Base-by-base conservation (phyloP, 2,329 filamentous ascomycete species). In the Dactylellina sp. region DNA sequence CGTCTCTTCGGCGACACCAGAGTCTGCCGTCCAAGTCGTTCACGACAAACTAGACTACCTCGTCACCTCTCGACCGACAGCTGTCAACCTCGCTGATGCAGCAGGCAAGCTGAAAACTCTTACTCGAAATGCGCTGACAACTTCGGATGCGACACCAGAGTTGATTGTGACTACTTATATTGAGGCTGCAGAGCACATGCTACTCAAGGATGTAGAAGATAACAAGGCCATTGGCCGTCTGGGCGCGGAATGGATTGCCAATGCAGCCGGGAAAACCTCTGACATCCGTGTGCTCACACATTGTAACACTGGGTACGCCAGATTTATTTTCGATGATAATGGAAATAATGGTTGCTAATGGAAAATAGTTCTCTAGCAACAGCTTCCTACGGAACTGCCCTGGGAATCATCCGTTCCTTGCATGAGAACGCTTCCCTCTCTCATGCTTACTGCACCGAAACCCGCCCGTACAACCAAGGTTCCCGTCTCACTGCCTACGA, bases 401-500 rank as follows among this genome's bases (percentile, higher is more conserved):
- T 99, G 1, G 95, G 95, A 20, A 95, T 99, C 56, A 93, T 99
- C 77, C 91, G 95, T 66, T 92, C 91, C 2, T 85, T 99, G 3
- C 87, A 91, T 79, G 82, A 86, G 11, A 85, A 85, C 64, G 84
- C 85, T 3, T 84, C 87, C 5, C 85, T 99, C 22, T 85, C 88
- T 75, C 93, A 93, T 79, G 94, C 93, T 40, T 99, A 92, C 84
- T 99, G 94, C 84, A 97, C 94, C 53, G 95, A 99, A 83, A 99
- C 95, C 1, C 87, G 95, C 35, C 95, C 95, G 0, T 99, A 99
- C 83, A 99, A 99, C 83, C 95, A 99, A 83, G 95, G 95, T 63
- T 96, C 93, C 57, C 89, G 95, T 18, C 85, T 99, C 71, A 99
- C 95, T 2, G 93, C 95, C 6, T 99, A 96, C 81, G 95, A 99